Evolutionary conservation across 192 early-diverging fungal genomes (phyloP).

Genomic region (Spizellomyces punctatus): DNA sequence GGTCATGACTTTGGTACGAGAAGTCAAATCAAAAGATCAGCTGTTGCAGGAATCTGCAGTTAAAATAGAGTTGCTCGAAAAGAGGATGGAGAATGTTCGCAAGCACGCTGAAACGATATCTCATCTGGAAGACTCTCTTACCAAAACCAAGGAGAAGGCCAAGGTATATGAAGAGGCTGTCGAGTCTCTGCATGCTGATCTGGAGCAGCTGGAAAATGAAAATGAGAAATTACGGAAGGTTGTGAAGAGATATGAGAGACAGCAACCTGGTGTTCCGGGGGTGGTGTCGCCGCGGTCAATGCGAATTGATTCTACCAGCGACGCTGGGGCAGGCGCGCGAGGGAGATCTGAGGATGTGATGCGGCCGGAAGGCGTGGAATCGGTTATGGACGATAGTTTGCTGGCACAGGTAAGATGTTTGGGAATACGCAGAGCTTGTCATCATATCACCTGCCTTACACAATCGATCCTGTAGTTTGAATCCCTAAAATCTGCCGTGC

Average conservation of each 20-base stretch:
- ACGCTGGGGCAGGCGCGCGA: slow-evolving; percentile 16
- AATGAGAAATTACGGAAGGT: slow-evolving; percentile 47
- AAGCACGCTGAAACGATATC: slow-evolving; percentile 51
- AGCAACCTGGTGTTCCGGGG: slow-evolving; percentile 8
- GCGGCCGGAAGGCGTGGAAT: slow-evolving; percentile 47
- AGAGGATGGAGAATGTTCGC: slow-evolving; percentile 67
- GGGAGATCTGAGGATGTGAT: neutral
- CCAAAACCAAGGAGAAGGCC: slow-evolving; percentile 62
- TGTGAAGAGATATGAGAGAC: slow-evolving; percentile 14
- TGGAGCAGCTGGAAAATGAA: slow-evolving; percentile 70
- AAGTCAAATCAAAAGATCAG: slow-evolving; percentile 83
- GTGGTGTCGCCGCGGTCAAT: neutral
- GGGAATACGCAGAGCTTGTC: slow-evolving; percentile 55
- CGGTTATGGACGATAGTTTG: slow-evolving; percentile 78
- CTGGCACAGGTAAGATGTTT: slow-evolving; percentile 46
- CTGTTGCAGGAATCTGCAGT: slow-evolving; percentile 71
- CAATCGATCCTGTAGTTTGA: slow-evolving; percentile 48
- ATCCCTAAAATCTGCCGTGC: slow-evolving; percentile 71
- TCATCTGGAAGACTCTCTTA: slow-evolving; percentile 63
- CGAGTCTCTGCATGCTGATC: slow-evolving; percentile 66
- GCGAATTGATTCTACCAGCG: neutral
- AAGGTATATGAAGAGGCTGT: slow-evolving; percentile 74
- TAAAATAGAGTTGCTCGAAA: slow-evolving; percentile 82
- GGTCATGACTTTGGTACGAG: slow-evolving; percentile 75
- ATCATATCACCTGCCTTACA: neutral